Conservation (phyloP, 306 rosid species). For the Pterocarpus macrocarpus region DNA sequence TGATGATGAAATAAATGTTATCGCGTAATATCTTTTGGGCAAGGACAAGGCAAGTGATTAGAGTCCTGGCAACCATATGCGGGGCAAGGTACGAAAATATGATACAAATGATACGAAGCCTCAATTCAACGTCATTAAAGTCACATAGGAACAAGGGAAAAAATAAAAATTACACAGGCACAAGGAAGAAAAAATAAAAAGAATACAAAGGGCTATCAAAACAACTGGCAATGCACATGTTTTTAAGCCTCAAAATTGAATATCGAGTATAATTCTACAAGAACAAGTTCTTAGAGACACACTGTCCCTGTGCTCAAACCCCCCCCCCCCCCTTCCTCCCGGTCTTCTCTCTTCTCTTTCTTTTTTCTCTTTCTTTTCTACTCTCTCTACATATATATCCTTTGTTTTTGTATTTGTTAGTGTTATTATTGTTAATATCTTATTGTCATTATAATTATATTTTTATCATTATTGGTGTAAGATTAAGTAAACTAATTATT, state of each 20-base stretch:
- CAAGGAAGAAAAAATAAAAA: not conserved
- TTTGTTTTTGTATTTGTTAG: constrained; percentile 21
- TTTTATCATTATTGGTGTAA: constrained; percentile 3
- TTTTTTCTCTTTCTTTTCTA: not conserved
- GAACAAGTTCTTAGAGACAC: constrained; percentile 11
- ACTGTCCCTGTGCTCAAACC: constrained; percentile 19
- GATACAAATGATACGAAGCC: constrained; percentile 4
- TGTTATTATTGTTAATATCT: not conserved
- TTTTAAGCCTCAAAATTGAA: constrained; percentile 73
- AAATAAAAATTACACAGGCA: too few species aligned
- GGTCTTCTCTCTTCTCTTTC: not conserved
- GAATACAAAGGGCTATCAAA: not conserved
- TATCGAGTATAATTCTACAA: constrained; percentile 42
- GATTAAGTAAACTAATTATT: constrained; percentile 52
- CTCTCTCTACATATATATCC: not conserved
- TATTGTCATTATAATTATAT: not conserved
- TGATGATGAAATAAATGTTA: too few species aligned
- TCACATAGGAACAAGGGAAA: not conserved
- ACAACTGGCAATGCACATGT: constrained; percentile 25
- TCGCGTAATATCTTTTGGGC: too few species aligned
- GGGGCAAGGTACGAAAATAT: too few species aligned
- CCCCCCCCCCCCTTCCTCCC: not conserved
- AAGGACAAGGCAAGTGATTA: too few species aligned
- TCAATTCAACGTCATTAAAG: not conserved
- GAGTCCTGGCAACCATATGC: too few species aligned